phyloP scores from a whole-genome alignment of 73 alveolate genomes.

The Durusdinium trenchii region DNA sequence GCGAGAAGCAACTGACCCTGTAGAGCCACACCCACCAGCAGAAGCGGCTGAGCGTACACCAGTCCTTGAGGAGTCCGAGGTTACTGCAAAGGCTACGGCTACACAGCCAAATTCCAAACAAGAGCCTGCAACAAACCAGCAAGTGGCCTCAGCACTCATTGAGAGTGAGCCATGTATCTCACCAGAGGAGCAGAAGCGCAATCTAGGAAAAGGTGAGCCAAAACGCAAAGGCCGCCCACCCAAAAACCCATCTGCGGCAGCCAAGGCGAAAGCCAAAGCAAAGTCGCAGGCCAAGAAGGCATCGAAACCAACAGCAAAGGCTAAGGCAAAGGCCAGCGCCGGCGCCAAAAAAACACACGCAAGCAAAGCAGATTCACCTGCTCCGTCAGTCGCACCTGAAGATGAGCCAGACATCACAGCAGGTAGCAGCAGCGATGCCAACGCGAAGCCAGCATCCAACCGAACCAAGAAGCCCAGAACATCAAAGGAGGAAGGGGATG shows the following conservation, averaged over 20 bases:
- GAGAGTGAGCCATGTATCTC: not conserved
- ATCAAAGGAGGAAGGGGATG: too few species aligned
- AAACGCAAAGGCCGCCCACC: not conserved
- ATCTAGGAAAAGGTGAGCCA: not conserved
- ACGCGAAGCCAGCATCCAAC: too few species aligned
- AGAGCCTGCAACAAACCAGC: not conserved
- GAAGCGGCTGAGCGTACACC: not conserved
- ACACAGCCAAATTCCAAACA: not conserved
- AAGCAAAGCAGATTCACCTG: too few species aligned
- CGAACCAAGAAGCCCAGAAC: too few species aligned
- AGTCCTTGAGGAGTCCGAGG: not conserved
- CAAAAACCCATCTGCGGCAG: not conserved
- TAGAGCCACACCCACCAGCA: not conserved
- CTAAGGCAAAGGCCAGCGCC: not conserved
- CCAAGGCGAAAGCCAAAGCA: not conserved
- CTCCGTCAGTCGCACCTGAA: too few species aligned
- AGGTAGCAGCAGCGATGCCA: not conserved
- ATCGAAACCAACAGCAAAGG: not conserved
- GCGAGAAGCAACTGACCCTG: too few species aligned
- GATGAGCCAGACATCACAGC: not conserved
- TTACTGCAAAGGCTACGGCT: not conserved
- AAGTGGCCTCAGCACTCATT: not conserved
- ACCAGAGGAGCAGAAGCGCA: not conserved
- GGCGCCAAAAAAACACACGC: not conserved
- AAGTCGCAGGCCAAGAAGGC: not conserved